Conservation (phyloP, 305 asterid genomes). For the Fraxinus sp. region DNA sequence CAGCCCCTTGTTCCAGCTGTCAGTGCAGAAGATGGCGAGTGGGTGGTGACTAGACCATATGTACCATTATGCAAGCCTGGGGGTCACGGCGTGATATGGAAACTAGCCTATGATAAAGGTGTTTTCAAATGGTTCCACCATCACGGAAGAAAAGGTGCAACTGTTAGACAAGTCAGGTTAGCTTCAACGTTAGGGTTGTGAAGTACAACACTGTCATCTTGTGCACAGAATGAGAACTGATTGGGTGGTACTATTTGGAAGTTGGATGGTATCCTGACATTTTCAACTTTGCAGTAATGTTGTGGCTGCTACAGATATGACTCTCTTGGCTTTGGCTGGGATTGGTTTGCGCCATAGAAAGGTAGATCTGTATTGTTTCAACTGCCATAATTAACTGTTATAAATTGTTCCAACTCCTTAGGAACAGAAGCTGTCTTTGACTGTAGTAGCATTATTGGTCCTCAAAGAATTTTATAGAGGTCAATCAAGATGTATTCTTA, state of each 20-base stretch:
- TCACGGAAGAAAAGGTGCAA: conserved; percentile 89
- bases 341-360: conserved; percentile 81
- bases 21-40: conserved; percentile 87
- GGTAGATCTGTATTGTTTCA: conserved; percentile 46
- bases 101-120: conserved; percentile 91
- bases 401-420: conserved; percentile 8
- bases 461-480: conserved; percentile 14
- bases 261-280: conserved; percentile 39
- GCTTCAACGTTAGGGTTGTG: conserved; percentile 22
- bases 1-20: conserved; percentile 99
- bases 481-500: not conserved
- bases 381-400: not conserved
- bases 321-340: conserved; percentile 92
- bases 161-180: conserved; percentile 95
- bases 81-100: conserved; percentile 99
- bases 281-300: conserved; percentile 73
- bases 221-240: not conserved
- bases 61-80: conserved; percentile 94
- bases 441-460: conserved; percentile 7
- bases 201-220: not conserved
- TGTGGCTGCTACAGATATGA: conserved; percentile 96
- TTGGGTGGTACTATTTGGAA: conserved; percentile 21
- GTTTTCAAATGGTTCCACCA: conserved; percentile 83
- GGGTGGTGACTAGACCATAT: conserved; percentile 72
- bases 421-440: conserved; percentile 13